Conservation (phyloP, 257 asterid genomes). For the Ajuga chamaepitys region DNA sequence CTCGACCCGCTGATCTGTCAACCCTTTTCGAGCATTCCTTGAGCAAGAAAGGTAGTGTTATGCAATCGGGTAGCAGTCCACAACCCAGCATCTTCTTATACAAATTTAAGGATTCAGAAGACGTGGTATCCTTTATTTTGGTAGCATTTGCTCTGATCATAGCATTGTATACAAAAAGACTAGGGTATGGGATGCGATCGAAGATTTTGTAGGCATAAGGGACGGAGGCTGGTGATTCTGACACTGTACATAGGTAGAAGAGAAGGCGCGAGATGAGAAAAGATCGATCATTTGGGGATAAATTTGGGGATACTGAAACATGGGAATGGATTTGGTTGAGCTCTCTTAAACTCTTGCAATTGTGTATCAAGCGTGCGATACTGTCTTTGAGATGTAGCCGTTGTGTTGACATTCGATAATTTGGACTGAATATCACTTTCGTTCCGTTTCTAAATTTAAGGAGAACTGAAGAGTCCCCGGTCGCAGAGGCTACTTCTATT, state of each 20-base stretch:
- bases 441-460: too few species aligned
- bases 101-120: too few species aligned
- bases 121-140: too few species aligned
- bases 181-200: conserved; percentile 30
- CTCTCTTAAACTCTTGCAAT: conserved; percentile 39
- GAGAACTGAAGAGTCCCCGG: too few species aligned
- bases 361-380: conserved; percentile 38
- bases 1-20: conserved; percentile 33
- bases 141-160: too few species aligned
- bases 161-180: conserved; percentile 53
- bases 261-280: conserved; percentile 59
- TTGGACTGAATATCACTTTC: too few species aligned
- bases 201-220: conserved; percentile 41
- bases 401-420: conserved; percentile 34
- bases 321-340: conserved; percentile 58
- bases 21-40: conserved; percentile 54
- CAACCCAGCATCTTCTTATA: too few species aligned
- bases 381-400: conserved; percentile 25
- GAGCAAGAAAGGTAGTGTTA: conserved; percentile 67
- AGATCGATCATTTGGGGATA: conserved; percentile 34
- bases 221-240: conserved; percentile 34
- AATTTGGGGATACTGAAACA: conserved; percentile 32
- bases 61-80: conserved; percentile 45
- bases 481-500: too few species aligned
- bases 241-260: conserved; percentile 40